Evolutionary conservation across 2,329 filamentous ascomycete genomes (phyloP), one percentile per base, ranked within the genome.

Genomic region (Phyllosticta ampelicida): DNA sequence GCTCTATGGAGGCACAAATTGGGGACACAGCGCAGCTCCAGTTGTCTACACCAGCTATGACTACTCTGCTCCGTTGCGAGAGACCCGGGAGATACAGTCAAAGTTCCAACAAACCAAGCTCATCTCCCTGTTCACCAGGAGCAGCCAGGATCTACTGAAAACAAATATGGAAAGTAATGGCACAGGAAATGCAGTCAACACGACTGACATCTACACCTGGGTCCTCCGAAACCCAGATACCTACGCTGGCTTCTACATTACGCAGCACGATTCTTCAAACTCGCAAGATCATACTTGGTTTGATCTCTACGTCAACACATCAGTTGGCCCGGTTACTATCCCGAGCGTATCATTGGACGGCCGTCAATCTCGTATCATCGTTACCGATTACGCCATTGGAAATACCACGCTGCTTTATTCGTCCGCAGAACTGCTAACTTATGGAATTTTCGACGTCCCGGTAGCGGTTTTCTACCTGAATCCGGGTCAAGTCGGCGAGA

Each of bases 21-120:
- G 81, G 82, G 83, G 82, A 5, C 78, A 78, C 53, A 70, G 83
- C 28, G 78, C 81, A 11, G 77, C 77, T 3, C 81, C 83, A 0
- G 77, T 80, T 0, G 52, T 82, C 28, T 81, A 77, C 1, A 81
- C 79, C 2, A 83, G 80, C 29, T 86, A 86, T 62, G 83, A 86
- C 65, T 86, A 86, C 65, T 82, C 79, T 5, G 79, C 81, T 3
- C 82, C 83, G 0, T 81, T 86, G 16, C 79, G 78, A 0, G 81
- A 84, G 65, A 80, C 79, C 63, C 76, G 83, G 11, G 72, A 72
- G 9, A 79, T 85, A 19, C 77, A 78, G 50, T 76, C 75, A 63
- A 85, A 86, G 65, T 85, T 80, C 65, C 80, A 80, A 59, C 83
- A 86, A 67, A 84, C 81, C 0, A 86, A 86, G 66, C 74, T 84